Conservation (phyloP, 495 filamentous ascomycete species). For the Darksidea phi region DNA sequence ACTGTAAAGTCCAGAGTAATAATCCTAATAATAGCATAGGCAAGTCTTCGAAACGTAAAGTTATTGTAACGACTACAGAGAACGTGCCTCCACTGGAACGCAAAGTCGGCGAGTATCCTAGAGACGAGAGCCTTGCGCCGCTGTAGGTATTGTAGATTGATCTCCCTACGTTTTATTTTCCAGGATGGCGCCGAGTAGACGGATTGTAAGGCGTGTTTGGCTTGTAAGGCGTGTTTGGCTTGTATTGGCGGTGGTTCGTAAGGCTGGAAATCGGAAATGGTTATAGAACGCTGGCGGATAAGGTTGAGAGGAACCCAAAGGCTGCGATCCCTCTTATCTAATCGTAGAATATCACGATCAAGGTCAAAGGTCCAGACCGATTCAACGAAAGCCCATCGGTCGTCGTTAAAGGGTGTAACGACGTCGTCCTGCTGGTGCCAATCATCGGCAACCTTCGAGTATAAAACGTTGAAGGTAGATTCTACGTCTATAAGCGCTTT, state of each 20-base stretch:
- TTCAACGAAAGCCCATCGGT: constrained; percentile 7
- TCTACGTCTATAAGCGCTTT: constrained; percentile 18
- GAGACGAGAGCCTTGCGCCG: constrained; percentile 20
- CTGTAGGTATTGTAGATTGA: constrained; percentile 14
- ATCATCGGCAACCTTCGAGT: background rate
- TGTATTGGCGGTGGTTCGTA: constrained; percentile 9
- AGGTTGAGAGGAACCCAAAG: constrained; percentile 23
- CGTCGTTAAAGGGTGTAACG: constrained; percentile 20
- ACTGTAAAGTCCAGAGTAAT: constrained; percentile 11
- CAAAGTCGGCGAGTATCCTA: constrained; percentile 25
- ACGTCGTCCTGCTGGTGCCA: constrained; percentile 26
- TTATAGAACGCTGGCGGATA: constrained; percentile 21
- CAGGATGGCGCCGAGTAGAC: constrained; percentile 5
- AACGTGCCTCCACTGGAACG: constrained; percentile 27
- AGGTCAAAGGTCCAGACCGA: constrained; percentile 28
- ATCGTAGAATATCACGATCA: constrained; percentile 26
- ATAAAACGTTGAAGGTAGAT: constrained; percentile 25
- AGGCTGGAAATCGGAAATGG: constrained; percentile 25
- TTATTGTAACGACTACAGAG: constrained; percentile 23
- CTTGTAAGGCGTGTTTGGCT: background rate
- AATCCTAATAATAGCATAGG: constrained; percentile 20
- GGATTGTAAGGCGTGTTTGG: constrained; percentile 13
- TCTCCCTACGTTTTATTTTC: constrained; percentile 14
- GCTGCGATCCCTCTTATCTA: constrained; percentile 19
- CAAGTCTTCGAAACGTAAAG: constrained; percentile 27